Evolutionary conservation across 192 early-diverging fungal genomes (phyloP), one percentile per base, ranked within the genome.

Genomic region (Jimgerdemannia lactiflua): DNA sequence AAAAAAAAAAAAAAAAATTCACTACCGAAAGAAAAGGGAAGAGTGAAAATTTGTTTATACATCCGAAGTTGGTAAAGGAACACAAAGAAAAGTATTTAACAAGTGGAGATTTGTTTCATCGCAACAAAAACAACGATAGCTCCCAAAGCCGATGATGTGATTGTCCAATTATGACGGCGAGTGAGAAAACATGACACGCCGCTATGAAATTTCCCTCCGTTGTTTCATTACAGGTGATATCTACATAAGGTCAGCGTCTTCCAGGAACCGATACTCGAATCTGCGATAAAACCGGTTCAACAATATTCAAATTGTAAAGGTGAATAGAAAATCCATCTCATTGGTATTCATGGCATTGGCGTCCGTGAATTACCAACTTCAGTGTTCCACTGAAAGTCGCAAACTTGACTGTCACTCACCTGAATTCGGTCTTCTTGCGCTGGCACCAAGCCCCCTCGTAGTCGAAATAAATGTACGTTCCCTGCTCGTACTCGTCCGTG

Each of bases 391-490:
- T 67, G 1, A 67, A 67, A 11, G 2, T 29, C 29, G 29, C 29
- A 29, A 29, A 29, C 29, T 67, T 4, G n/a, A 7, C n/a, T 59
- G 10, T 18, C 63, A n/a, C 69, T 71, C 44, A 93, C 91, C 89
- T 82, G 82, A 99, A 99, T 74, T 98, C 96, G n/a, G 88, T 86
- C 88, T 98, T 98, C 80, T 96, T 98, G 67, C 95, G 89, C 79
- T 98, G 96, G 76, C 95, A 95, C 98, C 98, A 99, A 29, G 92
- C 92, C 18, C 93, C 94, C 80, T 99, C 97, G 75, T 95, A 98
- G 81, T 99, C 98, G 89, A 99, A 99, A 84, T 98, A 99, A 43
- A 98, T 91, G 78, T 99, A 99, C 29, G 98, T 97, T 39, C 98
- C 98, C 80, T 95, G 93, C 83, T 99, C 98, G 86, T 94, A 99